Conservation (phyloP, 164 flowering plant genomes). For the Dillenia suffruticosa region DNA sequence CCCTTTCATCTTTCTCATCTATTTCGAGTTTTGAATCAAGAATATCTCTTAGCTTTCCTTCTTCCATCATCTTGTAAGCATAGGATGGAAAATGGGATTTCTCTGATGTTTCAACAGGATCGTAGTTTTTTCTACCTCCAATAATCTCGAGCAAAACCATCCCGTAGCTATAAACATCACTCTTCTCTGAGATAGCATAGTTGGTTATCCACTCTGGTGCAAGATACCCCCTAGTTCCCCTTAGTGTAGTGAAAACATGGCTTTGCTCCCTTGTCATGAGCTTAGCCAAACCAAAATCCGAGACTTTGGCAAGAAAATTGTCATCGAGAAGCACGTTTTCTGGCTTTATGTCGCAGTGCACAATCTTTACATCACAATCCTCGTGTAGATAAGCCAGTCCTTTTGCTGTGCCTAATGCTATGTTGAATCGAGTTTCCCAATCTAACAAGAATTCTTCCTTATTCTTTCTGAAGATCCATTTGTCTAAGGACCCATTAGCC, state of each 20-base stretch:
- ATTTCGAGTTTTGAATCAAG: conserved; percentile 28
- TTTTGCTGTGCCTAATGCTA: conserved; percentile 65
- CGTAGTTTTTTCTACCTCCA: conserved; percentile 57
- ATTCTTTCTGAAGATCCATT: conserved; percentile 49
- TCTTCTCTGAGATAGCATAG: conserved; percentile 71
- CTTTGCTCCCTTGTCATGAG: conserved; percentile 68
- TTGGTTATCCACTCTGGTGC: conserved; percentile 77
- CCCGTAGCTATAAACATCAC: conserved; percentile 69
- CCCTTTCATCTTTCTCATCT: conserved; percentile 29
- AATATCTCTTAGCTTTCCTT: conserved; percentile 44
- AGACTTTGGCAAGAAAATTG: conserved; percentile 49
- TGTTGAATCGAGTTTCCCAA: conserved; percentile 57
- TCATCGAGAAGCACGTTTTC: conserved; percentile 63
- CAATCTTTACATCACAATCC: conserved; percentile 57
- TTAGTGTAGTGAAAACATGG: conserved; percentile 58
- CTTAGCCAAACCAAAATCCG: conserved; percentile 66
- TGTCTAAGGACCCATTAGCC: conserved; percentile 60
- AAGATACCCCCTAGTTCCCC: conserved; percentile 64
- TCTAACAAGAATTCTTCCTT: conserved; percentile 31
- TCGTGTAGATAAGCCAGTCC: conserved; percentile 68
- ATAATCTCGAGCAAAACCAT: conserved; percentile 65
- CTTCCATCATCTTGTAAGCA: conserved; percentile 61
- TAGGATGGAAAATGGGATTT: conserved; percentile 55
- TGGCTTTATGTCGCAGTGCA: conserved; percentile 60
- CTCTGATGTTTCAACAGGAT: conserved; percentile 36